Percentiles rank a stretch among this genome's conserved stretches.
Evolutionary conservation across 2,329 filamentous ascomycete genomes (phyloP).

Genomic region (Clathrospora elynae): DNA sequence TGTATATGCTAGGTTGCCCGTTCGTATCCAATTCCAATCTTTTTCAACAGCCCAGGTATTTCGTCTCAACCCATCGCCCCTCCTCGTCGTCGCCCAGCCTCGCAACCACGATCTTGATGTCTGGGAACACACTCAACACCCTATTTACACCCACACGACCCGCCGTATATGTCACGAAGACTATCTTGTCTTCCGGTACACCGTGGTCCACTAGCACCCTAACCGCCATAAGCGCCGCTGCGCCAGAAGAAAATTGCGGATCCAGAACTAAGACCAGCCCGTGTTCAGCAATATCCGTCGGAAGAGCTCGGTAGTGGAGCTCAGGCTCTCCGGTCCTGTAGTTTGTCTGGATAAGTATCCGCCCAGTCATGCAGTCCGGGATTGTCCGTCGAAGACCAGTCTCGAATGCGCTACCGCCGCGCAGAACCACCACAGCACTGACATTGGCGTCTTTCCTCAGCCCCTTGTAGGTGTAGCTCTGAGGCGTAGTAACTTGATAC

Average conservation of each 20-base stretch:
- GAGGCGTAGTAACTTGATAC: constrained; percentile 70
- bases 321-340: constrained; percentile 75
- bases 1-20: constrained; percentile 13
- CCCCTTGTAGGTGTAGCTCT: constrained; percentile 71
- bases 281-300: constrained; percentile 70
- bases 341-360: constrained; percentile 89
- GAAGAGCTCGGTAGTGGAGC: constrained; percentile 84
- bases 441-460: constrained; percentile 69
- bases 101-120: constrained; percentile 83
- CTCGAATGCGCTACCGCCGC: constrained; percentile 87
- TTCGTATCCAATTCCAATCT: too few relatives aligned
- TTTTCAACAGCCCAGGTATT: constrained; percentile 83
- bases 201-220: constrained; percentile 95
- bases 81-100: constrained; percentile 81
- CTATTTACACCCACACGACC: constrained; percentile 83
- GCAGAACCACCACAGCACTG: constrained; percentile 79
- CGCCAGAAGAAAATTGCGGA: constrained; percentile 92
- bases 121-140: constrained; percentile 85
- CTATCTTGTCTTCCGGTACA: constrained; percentile 80
- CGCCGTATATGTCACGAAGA: constrained; percentile 91
- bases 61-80: constrained; percentile 85
- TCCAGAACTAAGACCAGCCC: constrained; percentile 86
- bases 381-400: constrained; percentile 87
- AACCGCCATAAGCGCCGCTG: constrained; percentile 87
- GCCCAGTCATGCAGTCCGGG: constrained; percentile 87